Conservation (phyloP, 2,329 filamentous ascomycete species). For the Aspergillus uvarum region DNA sequence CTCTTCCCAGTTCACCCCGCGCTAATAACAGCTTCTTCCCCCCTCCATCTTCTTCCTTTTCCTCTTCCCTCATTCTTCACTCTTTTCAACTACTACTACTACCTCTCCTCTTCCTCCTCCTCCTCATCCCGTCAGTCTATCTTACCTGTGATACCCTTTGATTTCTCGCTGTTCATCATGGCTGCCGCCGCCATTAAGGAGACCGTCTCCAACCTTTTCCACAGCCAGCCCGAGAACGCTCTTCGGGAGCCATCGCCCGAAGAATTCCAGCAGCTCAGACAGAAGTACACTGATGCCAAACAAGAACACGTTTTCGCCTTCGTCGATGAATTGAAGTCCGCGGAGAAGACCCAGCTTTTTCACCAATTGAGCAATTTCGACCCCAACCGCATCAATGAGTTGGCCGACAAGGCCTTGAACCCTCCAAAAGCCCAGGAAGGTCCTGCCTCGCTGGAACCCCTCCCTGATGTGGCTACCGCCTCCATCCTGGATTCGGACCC, state of each 20-base stretch:
- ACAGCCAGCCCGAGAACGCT: slow-evolving; percentile 39
- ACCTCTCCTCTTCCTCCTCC: too few species aligned
- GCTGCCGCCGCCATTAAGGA: slow-evolving; percentile 43
- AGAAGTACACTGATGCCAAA: slow-evolving; percentile 70
- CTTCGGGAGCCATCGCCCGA: slow-evolving; percentile 59
- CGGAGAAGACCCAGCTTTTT: slow-evolving; percentile 76
- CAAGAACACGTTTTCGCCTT: slow-evolving; percentile 85
- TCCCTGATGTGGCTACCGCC: slow-evolving; percentile 81
- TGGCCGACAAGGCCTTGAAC: slow-evolving; percentile 78
- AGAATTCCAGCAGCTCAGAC: slow-evolving; percentile 65
- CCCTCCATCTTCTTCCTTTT: neutral
- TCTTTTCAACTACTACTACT: too few species aligned
- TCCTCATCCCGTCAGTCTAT: neutral
- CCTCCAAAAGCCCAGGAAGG: slow-evolving; percentile 61
- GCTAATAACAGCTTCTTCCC: neutral
- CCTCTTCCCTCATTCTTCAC: too few species aligned
- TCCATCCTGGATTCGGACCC: slow-evolving; percentile 87
- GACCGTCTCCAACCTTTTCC: slow-evolving; percentile 49
- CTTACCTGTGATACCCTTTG: neutral
- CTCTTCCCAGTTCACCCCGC: neutral
- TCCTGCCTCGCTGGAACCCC: slow-evolving; percentile 69
- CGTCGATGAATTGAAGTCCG: slow-evolving; percentile 72
- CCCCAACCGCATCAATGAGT: slow-evolving; percentile 81
- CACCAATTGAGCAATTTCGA: slow-evolving; percentile 80
- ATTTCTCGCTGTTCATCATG: slow-evolving; percentile 28